Percentiles rank a stretch among this genome's conserved stretches.
These are phyloP conservation scores for Phyllosticta citriasiana DNA, from an alignment of 2,329 filamentous ascomycete genomes.

Conservation along the genomic window DNA sequence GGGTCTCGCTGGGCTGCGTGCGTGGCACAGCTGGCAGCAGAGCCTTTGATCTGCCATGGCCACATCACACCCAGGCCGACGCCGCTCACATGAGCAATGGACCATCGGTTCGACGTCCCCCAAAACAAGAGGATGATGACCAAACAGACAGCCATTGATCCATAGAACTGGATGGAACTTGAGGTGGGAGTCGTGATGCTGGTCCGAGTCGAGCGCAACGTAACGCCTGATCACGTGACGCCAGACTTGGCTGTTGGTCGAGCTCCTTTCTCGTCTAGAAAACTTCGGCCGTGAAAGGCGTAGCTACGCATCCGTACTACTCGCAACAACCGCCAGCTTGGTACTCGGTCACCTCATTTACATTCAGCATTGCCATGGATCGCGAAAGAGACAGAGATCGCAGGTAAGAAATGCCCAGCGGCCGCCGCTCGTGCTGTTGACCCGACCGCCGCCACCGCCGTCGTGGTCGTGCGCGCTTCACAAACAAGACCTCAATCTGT, in stretches of 20 bases:
- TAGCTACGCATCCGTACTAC: constrained; percentile 1
- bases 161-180: background rate
- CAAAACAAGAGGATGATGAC: background rate
- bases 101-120: background rate
- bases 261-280: constrained; percentile 11
- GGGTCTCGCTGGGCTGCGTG: background rate
- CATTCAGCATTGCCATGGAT: constrained; percentile 13
- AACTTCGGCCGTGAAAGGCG: constrained; percentile 1
- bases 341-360: background rate
- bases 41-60: background rate
- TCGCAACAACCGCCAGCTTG: constrained; percentile 3
- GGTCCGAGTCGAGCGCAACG: background rate
- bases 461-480: background rate
- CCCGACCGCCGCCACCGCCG: background rate
- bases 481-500: background rate
- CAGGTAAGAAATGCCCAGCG: constrained; percentile 29
- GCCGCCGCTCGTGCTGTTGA: background rate
- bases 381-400: constrained; percentile 29
- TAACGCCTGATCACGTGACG: constrained; percentile 10
- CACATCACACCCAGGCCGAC: background rate
- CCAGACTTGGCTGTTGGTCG: background rate
- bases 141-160: background rate
- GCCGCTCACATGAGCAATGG: background rate
- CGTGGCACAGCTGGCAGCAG: background rate
- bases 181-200: background rate